Percentiles rank a stretch among this genome's conserved stretches.
Conservation (phyloP, 257 asterid species). For the Gentiana macrophylla region DNA sequence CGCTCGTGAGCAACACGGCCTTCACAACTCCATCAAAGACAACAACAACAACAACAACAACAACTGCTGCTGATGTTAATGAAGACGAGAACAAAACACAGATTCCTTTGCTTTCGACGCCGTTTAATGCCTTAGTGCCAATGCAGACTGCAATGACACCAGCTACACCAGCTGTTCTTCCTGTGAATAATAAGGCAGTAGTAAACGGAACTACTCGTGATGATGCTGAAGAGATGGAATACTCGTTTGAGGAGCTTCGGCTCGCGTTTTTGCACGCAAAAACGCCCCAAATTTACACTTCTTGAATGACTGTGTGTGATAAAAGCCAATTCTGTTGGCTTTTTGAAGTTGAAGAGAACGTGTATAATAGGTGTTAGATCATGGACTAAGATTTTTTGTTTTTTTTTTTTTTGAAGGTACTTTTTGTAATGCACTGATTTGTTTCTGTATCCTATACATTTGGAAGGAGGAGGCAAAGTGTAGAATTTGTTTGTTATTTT, state of each 20-base stretch:
- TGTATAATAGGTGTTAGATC: too few relatives aligned
- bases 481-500: too few relatives aligned
- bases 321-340: conserved; percentile 32
- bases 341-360: conserved; percentile 4
- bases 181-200: neutral
- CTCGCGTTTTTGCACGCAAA: conserved; percentile 54
- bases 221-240: conserved; percentile 43
- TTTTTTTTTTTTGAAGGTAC: too few relatives aligned
- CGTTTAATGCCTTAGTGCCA: conserved; percentile 47
- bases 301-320: neutral
- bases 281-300: conserved; percentile 25
- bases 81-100: conserved; percentile 76
- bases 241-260: conserved; percentile 78
- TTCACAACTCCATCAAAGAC: conserved; percentile 59
- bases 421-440: too few relatives aligned
- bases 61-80: conserved; percentile 19
- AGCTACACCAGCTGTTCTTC: conserved; percentile 16
- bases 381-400: too few relatives aligned
- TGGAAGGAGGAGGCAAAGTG: too few relatives aligned
- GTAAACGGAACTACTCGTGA: conserved; percentile 21
- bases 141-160: conserved; percentile 75
- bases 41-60: conserved; percentile 4
- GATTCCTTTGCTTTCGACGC: conserved; percentile 50
- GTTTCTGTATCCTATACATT: too few relatives aligned
- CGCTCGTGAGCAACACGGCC: conserved; percentile 26